These are phyloP conservation scores for Yamadazyma taylorii DNA, from an alignment of 1,139 yeast species.

Conservation along the genomic window DNA sequence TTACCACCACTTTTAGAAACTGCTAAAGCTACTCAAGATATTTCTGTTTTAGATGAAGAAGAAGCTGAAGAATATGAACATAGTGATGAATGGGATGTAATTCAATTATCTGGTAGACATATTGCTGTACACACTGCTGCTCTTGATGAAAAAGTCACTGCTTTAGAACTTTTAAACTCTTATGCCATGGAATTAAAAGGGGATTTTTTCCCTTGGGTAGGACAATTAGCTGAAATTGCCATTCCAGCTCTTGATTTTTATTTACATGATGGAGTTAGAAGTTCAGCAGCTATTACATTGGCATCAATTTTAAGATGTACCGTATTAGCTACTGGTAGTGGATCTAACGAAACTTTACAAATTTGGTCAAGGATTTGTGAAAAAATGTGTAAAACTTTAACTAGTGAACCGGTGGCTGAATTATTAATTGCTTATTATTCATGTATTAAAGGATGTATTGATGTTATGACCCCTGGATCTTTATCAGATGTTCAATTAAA, in stretches of 20 bases:
- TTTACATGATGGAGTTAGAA: constrained; percentile 92
- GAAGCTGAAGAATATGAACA: constrained; percentile 80
- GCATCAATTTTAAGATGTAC: constrained; percentile 74
- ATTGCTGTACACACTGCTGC: constrained; percentile 93
- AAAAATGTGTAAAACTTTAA: constrained; percentile 67
- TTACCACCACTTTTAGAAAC: constrained; percentile 83
- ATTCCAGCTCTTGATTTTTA: constrained; percentile 89
- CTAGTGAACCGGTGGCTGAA: constrained; percentile 82
- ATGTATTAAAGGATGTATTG: constrained; percentile 67
- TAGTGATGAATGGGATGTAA: constrained; percentile 95
- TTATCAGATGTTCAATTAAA: constrained; percentile 59
- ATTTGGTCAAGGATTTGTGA: constrained; percentile 74
- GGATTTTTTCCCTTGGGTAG: constrained; percentile 80
- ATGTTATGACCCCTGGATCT: constrained; percentile 62
- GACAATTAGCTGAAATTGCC: constrained; percentile 78
- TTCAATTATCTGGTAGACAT: constrained; percentile 86
- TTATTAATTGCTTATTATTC: constrained; percentile 75
- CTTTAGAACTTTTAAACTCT: constrained; percentile 84
- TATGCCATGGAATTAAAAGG: constrained; percentile 86
- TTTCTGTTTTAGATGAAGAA: constrained; percentile 83
- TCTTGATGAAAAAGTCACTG: constrained; percentile 88
- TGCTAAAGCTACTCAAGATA: constrained; percentile 89
- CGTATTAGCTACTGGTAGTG: constrained; percentile 60
- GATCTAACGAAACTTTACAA: constrained; percentile 56
- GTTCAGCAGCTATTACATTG: constrained; percentile 80